phyloP scores from a whole-genome alignment of 371 early-diverging fungal species.

The Actinomucor elegans region DNA sequence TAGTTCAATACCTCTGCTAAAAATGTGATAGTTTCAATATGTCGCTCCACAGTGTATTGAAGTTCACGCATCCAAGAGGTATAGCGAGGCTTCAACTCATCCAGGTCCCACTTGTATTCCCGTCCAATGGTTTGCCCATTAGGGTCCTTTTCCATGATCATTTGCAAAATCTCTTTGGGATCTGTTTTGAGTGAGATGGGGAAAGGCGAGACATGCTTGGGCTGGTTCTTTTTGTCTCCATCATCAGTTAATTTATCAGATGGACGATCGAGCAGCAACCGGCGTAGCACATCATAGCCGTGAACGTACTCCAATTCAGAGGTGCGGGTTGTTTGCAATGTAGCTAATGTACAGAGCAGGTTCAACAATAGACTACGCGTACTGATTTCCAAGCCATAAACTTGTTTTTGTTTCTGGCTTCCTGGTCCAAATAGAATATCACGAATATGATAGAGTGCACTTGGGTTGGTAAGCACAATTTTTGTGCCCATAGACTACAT shows the following conservation, averaged over 20 bases:
- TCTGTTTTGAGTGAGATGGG: constrained; percentile 47
- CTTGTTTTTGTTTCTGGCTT: constrained; percentile 38
- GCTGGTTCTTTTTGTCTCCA: constrained; percentile 15
- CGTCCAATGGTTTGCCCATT: constrained; percentile 15
- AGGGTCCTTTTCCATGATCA: constrained; percentile 38
- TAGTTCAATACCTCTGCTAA: constrained; percentile 45
- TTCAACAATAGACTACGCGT: constrained; percentile 39
- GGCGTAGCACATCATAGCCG: constrained; percentile 51
- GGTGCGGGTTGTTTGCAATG: constrained; percentile 33
- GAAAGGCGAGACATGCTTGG: constrained; percentile 29
- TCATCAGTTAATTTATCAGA: constrained; percentile 21
- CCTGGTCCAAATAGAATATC: constrained; percentile 47
- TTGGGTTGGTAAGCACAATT: constrained; percentile 36
- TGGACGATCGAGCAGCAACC: constrained; percentile 36
- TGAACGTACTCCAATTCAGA: constrained; percentile 31
- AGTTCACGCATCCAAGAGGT: constrained; percentile 56
- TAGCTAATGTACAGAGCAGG: constrained; percentile 45
- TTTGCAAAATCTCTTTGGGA: constrained; percentile 37
- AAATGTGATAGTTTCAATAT: constrained; percentile 52
- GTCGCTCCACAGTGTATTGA: constrained; percentile 41
- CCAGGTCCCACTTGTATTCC: constrained; percentile 16
- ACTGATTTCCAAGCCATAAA: constrained; percentile 37
- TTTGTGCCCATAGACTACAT: constrained; percentile 33
- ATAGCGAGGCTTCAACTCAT: constrained; percentile 36
- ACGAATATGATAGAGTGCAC: constrained; percentile 40